Conservation (phyloP, 2,329 filamentous ascomycete genomes). For the Fusarium metavorans region DNA sequence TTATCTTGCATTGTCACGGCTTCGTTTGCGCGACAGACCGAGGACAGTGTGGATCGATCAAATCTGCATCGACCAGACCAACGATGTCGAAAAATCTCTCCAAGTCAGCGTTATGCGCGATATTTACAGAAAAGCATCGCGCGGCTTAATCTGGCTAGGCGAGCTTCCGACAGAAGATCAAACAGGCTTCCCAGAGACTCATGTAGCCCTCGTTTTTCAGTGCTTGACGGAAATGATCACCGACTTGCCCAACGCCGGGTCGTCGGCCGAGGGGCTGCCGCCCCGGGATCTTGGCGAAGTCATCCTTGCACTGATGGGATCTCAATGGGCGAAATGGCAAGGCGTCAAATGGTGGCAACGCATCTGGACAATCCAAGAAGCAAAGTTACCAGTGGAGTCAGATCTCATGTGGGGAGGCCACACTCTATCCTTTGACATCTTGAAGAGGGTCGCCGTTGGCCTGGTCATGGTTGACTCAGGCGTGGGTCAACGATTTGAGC, state of each 20-base stretch:
- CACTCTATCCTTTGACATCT: not conserved
- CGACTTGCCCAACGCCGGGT: not conserved
- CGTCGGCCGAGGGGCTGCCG: not conserved
- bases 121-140: slow-evolving; percentile 12
- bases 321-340: not conserved
- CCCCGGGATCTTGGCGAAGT: not conserved
- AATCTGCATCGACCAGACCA: slow-evolving; percentile 18
- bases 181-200: not conserved
- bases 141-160: slow-evolving; percentile 16
- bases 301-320: not conserved
- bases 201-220: not conserved
- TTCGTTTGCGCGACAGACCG: not conserved
- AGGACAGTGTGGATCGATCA: slow-evolving; percentile 18
- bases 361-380: slow-evolving; percentile 6
- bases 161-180: not conserved
- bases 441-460: not conserved
- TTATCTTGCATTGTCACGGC: not conserved
- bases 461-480: not conserved
- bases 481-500: not conserved
- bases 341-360: slow-evolving; percentile 5
- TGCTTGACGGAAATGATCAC: not conserved
- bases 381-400: not conserved
- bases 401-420: not conserved
- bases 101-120: slow-evolving; percentile 18
- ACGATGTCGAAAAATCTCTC: slow-evolving; percentile 3